Evolutionary conservation across 345 rosid species (phyloP).

Genomic region (Euphorbia pulcherrima): DNA sequence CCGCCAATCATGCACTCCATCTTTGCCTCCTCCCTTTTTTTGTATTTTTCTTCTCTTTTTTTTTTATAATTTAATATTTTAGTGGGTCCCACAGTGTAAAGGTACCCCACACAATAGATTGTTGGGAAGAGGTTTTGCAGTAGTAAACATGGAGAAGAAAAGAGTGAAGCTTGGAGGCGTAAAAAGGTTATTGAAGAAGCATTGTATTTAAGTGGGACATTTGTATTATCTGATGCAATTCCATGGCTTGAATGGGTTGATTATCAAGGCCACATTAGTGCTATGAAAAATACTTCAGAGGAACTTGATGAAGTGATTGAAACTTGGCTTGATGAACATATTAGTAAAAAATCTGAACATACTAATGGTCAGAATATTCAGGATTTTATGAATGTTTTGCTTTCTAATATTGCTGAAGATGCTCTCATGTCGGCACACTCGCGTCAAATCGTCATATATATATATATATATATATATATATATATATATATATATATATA

Average conservation of each 20-base stretch:
- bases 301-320: slow-evolving; percentile 42
- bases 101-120: too few relatives aligned
- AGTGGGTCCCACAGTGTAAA: too few relatives aligned
- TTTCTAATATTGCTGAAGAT: slow-evolving; percentile 36
- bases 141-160: slow-evolving; percentile 13
- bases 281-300: slow-evolving; percentile 48
- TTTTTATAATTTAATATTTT: too few relatives aligned
- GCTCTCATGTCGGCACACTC: slow-evolving; percentile 40
- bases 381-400: slow-evolving; percentile 57
- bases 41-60: too few relatives aligned
- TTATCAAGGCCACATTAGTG: slow-evolving; percentile 30
- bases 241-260: slow-evolving; percentile 64
- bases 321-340: slow-evolving; percentile 56
- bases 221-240: slow-evolving; percentile 43
- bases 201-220: slow-evolving; percentile 33
- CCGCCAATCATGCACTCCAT: too few relatives aligned
- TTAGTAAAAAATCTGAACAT: slow-evolving; percentile 12
- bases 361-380: slow-evolving; percentile 4
- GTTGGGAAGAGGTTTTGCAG: slow-evolving; percentile 45
- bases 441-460: slow-evolving; percentile 45
- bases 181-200: slow-evolving; percentile 40
- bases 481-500: too few relatives aligned
- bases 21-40: too few relatives aligned
- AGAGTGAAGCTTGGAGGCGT: slow-evolving; percentile 44
- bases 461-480: too few relatives aligned